Evolutionary conservation across 1,284 basidiomycete species (phyloP).

Genomic region (Fistulinella cinereoalba): DNA sequence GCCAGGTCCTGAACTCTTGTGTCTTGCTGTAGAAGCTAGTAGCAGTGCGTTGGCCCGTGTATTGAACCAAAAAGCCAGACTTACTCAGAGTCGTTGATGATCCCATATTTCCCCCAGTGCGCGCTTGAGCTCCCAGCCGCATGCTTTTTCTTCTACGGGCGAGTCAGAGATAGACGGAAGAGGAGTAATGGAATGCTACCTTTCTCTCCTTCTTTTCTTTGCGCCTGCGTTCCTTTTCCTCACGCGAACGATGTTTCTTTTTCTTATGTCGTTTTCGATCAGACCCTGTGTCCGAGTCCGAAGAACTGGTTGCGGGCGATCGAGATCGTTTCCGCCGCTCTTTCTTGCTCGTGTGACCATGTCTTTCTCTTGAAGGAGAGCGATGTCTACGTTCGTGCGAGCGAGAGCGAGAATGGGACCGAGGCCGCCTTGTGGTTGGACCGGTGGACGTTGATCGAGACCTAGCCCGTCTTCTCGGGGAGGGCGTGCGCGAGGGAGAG

Average conservation of each 20-base stretch:
- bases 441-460: constrained; percentile 28
- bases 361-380: constrained; percentile 29
- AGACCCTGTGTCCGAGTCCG: constrained; percentile 36
- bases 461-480: constrained; percentile 21
- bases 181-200: constrained; percentile 33
- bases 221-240: constrained; percentile 58
- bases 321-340: constrained; percentile 38
- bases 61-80: constrained; percentile 26
- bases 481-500: constrained; percentile 24
- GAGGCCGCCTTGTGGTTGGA: constrained; percentile 11
- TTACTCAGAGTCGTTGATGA: constrained; percentile 80
- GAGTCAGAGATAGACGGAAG: not conserved
- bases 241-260: constrained; percentile 45
- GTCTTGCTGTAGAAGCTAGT: constrained; percentile 73
- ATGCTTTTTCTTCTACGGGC: constrained; percentile 53
- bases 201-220: constrained; percentile 70
- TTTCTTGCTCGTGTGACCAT: constrained; percentile 25
- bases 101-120: constrained; percentile 87
- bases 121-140: constrained; percentile 46
- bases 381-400: constrained; percentile 25
- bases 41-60: constrained; percentile 13
- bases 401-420: constrained; percentile 21
- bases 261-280: constrained; percentile 43
- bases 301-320: constrained; percentile 37
- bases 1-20: constrained; percentile 85